Base-by-base conservation (phyloP, 139 green algal species). In the Gonium pectorale region DNA sequence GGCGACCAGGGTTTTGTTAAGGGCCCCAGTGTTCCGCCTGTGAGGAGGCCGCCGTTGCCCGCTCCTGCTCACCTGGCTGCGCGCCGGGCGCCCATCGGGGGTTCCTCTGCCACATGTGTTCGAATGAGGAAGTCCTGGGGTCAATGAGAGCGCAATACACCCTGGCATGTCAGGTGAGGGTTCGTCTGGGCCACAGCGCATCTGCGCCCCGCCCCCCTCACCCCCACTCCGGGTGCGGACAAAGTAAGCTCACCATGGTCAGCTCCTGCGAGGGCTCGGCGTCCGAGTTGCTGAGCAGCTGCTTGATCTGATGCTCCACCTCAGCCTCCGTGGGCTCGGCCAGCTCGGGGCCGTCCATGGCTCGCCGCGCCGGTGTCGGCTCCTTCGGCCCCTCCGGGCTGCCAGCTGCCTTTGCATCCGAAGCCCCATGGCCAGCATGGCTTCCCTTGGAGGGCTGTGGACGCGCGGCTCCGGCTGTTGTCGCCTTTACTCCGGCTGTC, bases 121-220 rank as follows among this genome's bases (percentile, higher is more conserved):
- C 37, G 41, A 6, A 87, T 67, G 56, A 87, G 51, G 5, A 87
- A 21, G 40, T 87, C 81, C 68, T 87, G 81, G n/a, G n/a, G n/a
- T n/a, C n/a, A n/a, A n/a, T n/a, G n/a, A n/a, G n/a, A n/a, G n/a
- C n/a, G n/a, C n/a, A n/a, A n/a, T n/a, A n/a, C n/a, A n/a, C n/a
- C n/a, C n/a, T n/a, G n/a, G n/a, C n/a, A n/a, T n/a, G n/a, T n/a
- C n/a, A n/a, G n/a, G n/a, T n/a, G n/a, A n/a, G n/a, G n/a, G n/a
- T n/a, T n/a, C n/a, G n/a, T n/a, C n/a, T n/a, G n/a, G n/a, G n/a
- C n/a, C n/a, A n/a, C n/a, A n/a, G n/a, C n/a, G n/a, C n/a, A n/a
- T n/a, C n/a, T n/a, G n/a, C n/a, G n/a, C n/a, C n/a, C n/a, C n/a
- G n/a, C n/a, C n/a, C n/a, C n/a, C n/a, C n/a, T n/a, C n/a, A n/a